phyloP scores from a whole-genome alignment of 2,329 filamentous ascomycete genomes.

The Gaeumannomyces sp. region DNA sequence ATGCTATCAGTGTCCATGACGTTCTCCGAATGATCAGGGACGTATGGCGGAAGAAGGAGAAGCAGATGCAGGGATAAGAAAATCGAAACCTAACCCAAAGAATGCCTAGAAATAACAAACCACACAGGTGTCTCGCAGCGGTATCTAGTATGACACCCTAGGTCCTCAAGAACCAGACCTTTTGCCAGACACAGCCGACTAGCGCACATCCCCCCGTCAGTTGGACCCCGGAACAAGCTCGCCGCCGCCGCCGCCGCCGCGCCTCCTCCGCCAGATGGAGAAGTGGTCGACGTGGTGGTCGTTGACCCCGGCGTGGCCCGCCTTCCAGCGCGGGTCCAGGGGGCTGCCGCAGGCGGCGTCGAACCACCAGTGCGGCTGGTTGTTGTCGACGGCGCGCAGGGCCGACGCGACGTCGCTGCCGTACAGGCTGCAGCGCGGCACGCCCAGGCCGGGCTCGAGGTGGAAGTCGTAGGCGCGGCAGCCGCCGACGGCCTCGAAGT shows the following conservation, averaged over 20 bases:
- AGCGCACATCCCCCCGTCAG: background rate
- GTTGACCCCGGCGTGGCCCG: background rate
- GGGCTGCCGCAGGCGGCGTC: conserved; percentile 31
- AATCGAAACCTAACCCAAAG: too few relatives aligned
- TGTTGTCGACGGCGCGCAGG: conserved; percentile 23
- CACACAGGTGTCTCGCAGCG: too few relatives aligned
- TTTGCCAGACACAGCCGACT: background rate
- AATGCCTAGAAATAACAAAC: too few relatives aligned
- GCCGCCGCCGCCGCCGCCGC: background rate
- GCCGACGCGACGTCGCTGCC: conserved; percentile 25
- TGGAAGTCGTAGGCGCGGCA: conserved; percentile 32
- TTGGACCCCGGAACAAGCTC: background rate
- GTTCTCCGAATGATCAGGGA: too few relatives aligned
- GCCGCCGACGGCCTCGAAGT: conserved; percentile 24
- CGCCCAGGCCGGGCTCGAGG: conserved; percentile 22
- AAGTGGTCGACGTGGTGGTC: background rate
- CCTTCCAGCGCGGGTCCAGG: conserved; percentile 18
- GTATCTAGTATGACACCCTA: background rate
- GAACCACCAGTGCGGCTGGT: conserved; percentile 27
- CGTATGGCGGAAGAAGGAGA: too few relatives aligned
- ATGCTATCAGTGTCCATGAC: background rate
- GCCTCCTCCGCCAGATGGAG: conserved; percentile 1
- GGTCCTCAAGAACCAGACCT: background rate
- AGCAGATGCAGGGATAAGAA: too few relatives aligned
- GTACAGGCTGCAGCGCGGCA: conserved; percentile 31